A percentile compares a stretch with the other conserved stretches of the same genome.
These are phyloP conservation scores for Furcasterigmium furcatum DNA, from an alignment of 2,329 filamentous ascomycete species.

Conservation along the genomic window DNA sequence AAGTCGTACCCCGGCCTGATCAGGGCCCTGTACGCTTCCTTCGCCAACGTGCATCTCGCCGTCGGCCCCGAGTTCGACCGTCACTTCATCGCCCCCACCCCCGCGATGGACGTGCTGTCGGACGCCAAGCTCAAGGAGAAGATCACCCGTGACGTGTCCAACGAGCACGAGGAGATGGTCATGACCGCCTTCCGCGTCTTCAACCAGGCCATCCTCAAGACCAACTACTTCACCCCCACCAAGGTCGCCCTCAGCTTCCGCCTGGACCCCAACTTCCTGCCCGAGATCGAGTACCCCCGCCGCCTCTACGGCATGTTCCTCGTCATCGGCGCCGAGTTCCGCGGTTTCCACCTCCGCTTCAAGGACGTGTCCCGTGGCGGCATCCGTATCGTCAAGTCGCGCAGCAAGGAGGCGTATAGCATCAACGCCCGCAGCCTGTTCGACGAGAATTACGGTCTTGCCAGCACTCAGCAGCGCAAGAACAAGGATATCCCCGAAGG, in stretches of 20 bases:
- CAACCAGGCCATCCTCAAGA: slow-evolving; percentile 92
- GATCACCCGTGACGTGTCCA: slow-evolving; percentile 76
- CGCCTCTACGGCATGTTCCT: slow-evolving; percentile 98
- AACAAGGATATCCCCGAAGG: slow-evolving; percentile 99
- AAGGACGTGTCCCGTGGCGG: slow-evolving; percentile 94
- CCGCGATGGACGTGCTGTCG: slow-evolving; percentile 66
- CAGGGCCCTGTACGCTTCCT: slow-evolving; percentile 83
- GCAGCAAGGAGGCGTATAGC: slow-evolving; percentile 90
- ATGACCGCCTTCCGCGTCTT: slow-evolving; percentile 96
- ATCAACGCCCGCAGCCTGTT: slow-evolving; percentile 97
- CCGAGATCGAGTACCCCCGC: slow-evolving; percentile 87
- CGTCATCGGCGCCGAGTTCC: slow-evolving; percentile 93
- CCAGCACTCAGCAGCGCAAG: slow-evolving; percentile 98
- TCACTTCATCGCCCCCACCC: slow-evolving; percentile 50
- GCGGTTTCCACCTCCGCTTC: slow-evolving; percentile 96
- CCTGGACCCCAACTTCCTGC: slow-evolving; percentile 83
- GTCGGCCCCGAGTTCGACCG: slow-evolving; percentile 48
- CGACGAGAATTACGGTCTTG: slow-evolving; percentile 97
- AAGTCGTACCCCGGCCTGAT: slow-evolving; percentile 84
- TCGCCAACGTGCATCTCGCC: slow-evolving; percentile 78
- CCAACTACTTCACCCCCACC: slow-evolving; percentile 95
- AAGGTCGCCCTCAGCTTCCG: slow-evolving; percentile 98
- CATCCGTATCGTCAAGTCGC: slow-evolving; percentile 97
- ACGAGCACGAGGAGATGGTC: slow-evolving; percentile 97
- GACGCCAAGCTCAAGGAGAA: slow-evolving; percentile 70